Evolutionary conservation across 2,329 filamentous ascomycete genomes (phyloP).

Genomic region (Fusarium burgessii): DNA sequence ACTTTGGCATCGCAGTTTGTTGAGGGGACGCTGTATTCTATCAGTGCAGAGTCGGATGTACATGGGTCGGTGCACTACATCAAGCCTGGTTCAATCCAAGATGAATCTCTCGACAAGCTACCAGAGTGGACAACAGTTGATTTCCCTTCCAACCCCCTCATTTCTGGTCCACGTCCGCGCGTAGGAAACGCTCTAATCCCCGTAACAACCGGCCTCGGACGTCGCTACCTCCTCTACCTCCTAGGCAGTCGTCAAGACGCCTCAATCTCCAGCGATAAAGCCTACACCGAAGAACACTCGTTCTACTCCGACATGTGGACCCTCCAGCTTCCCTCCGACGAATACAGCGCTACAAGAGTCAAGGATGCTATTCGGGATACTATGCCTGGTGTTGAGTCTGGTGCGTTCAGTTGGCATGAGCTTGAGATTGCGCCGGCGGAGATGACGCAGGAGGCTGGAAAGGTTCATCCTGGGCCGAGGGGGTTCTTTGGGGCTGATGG

Average conservation of each 20-base stretch:
- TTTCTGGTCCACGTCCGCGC: conserved; percentile 32
- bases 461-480: conserved; percentile 38
- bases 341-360: conserved; percentile 16
- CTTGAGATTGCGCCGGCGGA: conserved; percentile 35
- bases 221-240: conserved; percentile 34
- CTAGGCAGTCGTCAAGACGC: conserved; percentile 35
- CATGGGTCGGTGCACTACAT: conserved; percentile 34
- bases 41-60: conserved; percentile 30
- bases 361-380: conserved; percentile 31
- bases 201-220: conserved; percentile 26
- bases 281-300: conserved; percentile 12
- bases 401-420: conserved; percentile 37
- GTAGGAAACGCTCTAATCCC: conserved; percentile 29
- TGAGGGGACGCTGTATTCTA: conserved; percentile 27
- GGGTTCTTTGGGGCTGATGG: conserved; percentile 36
- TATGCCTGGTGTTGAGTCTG: conserved; percentile 26
- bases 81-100: conserved; percentile 8
- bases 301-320: conserved; percentile 43
- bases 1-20: conserved; percentile 30
- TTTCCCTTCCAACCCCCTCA: conserved; percentile 31
- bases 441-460: conserved; percentile 31
- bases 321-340: conserved; percentile 24
- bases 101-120: background rate
- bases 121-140: conserved; percentile 30
- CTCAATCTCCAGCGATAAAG: background rate